Base-by-base conservation (phyloP, 2,329 filamentous ascomycete species). In the Penicillium capsulatum region DNA sequence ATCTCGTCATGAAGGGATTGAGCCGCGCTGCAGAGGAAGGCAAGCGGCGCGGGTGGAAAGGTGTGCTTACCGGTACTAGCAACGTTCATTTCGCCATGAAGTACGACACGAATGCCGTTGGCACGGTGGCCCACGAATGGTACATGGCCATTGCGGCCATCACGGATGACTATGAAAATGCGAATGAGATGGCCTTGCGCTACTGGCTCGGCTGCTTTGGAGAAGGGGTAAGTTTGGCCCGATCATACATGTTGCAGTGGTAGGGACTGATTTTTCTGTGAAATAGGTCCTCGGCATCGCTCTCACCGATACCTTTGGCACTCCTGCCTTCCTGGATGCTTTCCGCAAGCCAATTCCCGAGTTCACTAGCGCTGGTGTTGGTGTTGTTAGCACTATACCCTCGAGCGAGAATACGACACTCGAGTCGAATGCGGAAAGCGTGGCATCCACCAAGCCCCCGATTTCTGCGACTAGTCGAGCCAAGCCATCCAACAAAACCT, bases 101-200 rank as follows among this genome's bases (percentile, higher is more conserved):
- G 57, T 91, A 94, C 66, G 81, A 80, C 31, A 80, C 96, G 31
- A 71, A 80, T 3, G 89, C 92, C 0, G 79, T 97, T 9, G 92
- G 92, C 4, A 98, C 92, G 0, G 82, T 87, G 2, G 92, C 92
- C 1, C 92, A 98, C 60, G 92, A 98, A 68, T 98, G 92, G 92
- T 97, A 96, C 72, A 98, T 98, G 92, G 90, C 88, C 29, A 91
- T 94, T 47, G 92, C 92, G 1, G 90, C 92, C 27, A 88, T 96
- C 53, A 86, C 84, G 3, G 77, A 87, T 47, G 79, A 96, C 66
- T 98, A 98, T 61, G 77, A 80, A 53, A 74, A 77, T 46, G 90
- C 92, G 3, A 94, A 90, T 26, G 88, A 94, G 63, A 76, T 83
- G 48, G 90, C 88, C 0, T 70, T 98, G 52, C 75, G 80, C 42